Base-by-base conservation (phyloP, 768 basidiomycete species). In the Pholiota microspora region DNA sequence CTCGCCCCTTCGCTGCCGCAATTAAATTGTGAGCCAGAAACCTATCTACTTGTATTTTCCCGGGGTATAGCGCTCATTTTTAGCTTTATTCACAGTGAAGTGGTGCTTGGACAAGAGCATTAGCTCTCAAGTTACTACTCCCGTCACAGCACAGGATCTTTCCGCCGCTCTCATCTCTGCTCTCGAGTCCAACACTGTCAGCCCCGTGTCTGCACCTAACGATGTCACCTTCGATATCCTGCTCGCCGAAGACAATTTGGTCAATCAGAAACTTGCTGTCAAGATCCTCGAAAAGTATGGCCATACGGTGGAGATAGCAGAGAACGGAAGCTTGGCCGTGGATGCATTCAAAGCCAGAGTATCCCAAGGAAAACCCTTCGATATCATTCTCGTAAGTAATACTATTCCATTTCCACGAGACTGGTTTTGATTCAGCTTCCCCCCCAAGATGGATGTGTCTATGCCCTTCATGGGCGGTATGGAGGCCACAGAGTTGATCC, bases 401-500 rank as follows among this genome's bases (percentile, higher is more conserved):
- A n/a, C n/a, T 34, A 2, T 29, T 48, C 32, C 27, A 9, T 47
- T n/a, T 13, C 28, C 8, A 27, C 13, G 7, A n/a, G n/a, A n/a
- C n/a, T n/a, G n/a, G n/a, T n/a, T n/a, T n/a, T n/a, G n/a, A n/a
- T n/a, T n/a, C n/a, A n/a, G n/a, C n/a, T n/a, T n/a, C n/a, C n/a
- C 13, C 53, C 6, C 10, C 21, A 57, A 96, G 91, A 98, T 98
- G 96, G 95, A 98, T 64, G 89, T 97, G 12, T 97, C 94, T 9
- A 95, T 96, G 93, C 93, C 94, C 5, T 88, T 95, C 71, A 98
- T 98, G 93, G 94, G 95, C 47, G 95, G 96, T 59, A 93, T 96
- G 86, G 95, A 99, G 71, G 93, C 96, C 1, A 99, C 97, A 0
- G 88, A 94, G 59, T 77, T 92, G 54, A 97, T 98, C 57, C 84